Conservation (phyloP, 805 yeast species). For the Suhomyces sp. region DNA sequence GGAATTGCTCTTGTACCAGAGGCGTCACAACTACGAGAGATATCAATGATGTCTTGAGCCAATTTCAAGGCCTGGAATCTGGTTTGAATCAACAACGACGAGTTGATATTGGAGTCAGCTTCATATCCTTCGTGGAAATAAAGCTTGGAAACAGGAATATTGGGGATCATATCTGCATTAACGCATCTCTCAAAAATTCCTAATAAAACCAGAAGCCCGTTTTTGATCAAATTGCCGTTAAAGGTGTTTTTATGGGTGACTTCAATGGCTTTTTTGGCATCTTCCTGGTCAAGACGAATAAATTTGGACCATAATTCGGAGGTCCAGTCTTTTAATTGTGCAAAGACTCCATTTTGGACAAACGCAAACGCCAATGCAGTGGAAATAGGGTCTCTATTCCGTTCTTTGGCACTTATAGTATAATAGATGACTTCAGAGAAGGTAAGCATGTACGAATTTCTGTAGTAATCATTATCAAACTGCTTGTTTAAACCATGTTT, state of each 20-base stretch:
- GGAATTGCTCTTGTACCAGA: conserved; percentile 26
- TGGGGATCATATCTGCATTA: conserved; percentile 32
- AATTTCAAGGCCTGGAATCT: conserved; percentile 40
- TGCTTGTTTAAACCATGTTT: conserved; percentile 20
- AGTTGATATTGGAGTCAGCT: conserved; percentile 17
- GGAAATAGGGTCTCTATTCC: conserved; percentile 25
- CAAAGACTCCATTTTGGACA: conserved; percentile 50
- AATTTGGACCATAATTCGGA: conserved; percentile 20
- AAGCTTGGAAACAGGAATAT: conserved; percentile 35
- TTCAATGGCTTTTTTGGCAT: conserved; percentile 20
- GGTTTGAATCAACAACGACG: conserved; percentile 37
- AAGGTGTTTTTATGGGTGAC: conserved; percentile 35
- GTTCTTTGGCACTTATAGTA: conserved; percentile 23
- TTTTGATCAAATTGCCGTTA: conserved; percentile 36
- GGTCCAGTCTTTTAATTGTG: conserved; percentile 25
- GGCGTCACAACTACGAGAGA: not conserved
- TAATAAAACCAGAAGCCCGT: conserved; percentile 42
- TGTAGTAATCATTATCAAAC: conserved; percentile 14
- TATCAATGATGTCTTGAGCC: not conserved
- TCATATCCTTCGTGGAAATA: conserved; percentile 10
- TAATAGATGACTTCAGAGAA: conserved; percentile 32
- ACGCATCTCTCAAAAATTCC: conserved; percentile 46
- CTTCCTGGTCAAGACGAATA: conserved; percentile 12
- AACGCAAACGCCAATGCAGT: conserved; percentile 46
- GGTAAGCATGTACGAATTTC: conserved; percentile 32